Evolutionary conservation across 2,329 filamentous ascomycete species (phyloP), one percentile per base, ranked within the genome.

Genomic region (Alternaria arbusti): DNA sequence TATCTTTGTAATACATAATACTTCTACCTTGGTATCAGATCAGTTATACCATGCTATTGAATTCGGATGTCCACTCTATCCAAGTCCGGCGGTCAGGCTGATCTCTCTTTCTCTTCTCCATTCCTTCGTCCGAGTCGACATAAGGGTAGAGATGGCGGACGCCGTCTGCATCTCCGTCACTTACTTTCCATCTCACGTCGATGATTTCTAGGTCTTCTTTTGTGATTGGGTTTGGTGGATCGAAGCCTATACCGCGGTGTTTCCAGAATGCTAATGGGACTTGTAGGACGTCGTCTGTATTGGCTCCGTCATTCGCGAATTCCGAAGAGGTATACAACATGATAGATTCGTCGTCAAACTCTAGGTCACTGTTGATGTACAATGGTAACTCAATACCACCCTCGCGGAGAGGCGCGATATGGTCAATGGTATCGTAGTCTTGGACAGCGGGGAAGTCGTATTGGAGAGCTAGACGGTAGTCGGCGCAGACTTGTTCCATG

Each of bases 291-390:
- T 59, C 57, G 17, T 45, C 26, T 22, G 22, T 15, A 40, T 60
- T 23, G 0, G 25, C 17, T 5, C 58, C 47, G 3, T 44, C 28
- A 1, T 36, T 23, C 3, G 25, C 45, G 40, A 43, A 61, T 9
- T 49, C 58, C 10, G 43, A n/a, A 5, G 54, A 57, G 12, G 15
- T 40, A 30, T 57, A 62, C n/a, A 55, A 9, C 59, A 57, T 57
- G 47, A 62, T 62, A n/a, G 54, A 57, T 5, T 58, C 54, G 6
- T 62, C 54, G 45, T 62, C 54, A 30, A 55, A 57, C 7, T 62
- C 45, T 13, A 47, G 5, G 32, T 50, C 54, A 12, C 36, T 44
- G 10, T 32, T 62, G 17, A 55, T 49, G 28, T 56, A 56, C 36
- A 58, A 30, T 23, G 45, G 30, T n/a, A 36, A 25, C 10, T 25